Evolutionary conservation across 106 monocot species (phyloP).

Genomic region (Amphibolis antarctica): DNA sequence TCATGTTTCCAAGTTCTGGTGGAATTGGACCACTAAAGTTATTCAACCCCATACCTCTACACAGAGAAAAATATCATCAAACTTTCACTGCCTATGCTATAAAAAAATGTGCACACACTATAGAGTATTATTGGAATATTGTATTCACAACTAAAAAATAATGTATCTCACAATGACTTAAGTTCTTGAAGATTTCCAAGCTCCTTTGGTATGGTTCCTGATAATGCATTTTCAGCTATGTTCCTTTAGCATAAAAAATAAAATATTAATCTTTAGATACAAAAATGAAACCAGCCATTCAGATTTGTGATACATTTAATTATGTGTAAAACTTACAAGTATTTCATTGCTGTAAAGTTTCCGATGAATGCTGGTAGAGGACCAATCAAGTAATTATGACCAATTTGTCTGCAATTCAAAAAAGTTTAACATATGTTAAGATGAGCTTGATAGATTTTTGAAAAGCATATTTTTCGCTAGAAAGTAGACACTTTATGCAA

Average conservation of each 20-base stretch:
- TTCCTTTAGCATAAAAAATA: background rate
- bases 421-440: background rate
- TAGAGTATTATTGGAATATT: background rate
- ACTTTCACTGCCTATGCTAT: no score
- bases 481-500: no score
- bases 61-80: background rate
- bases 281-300: background rate
- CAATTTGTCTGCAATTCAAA: slow-evolving; percentile 4
- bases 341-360: slow-evolving; percentile 7
- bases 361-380: slow-evolving; percentile 16
- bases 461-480: no score
- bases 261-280: background rate
- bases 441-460: background rate
- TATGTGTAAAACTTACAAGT: slow-evolving; percentile 11
- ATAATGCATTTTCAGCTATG: background rate
- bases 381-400: slow-evolving; percentile 12
- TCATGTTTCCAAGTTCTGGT: slow-evolving; percentile 5
- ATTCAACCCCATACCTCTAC: background rate
- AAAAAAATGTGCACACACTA: background rate
- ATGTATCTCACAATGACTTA: background rate
- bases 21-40: slow-evolving; percentile 8
- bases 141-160: background rate
- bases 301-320: no score
- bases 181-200: background rate
- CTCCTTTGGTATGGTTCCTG: background rate